These are phyloP conservation scores for Talaromyces atroroseus DNA, from an alignment of 2,329 filamentous ascomycete species.

Conservation along the genomic window DNA sequence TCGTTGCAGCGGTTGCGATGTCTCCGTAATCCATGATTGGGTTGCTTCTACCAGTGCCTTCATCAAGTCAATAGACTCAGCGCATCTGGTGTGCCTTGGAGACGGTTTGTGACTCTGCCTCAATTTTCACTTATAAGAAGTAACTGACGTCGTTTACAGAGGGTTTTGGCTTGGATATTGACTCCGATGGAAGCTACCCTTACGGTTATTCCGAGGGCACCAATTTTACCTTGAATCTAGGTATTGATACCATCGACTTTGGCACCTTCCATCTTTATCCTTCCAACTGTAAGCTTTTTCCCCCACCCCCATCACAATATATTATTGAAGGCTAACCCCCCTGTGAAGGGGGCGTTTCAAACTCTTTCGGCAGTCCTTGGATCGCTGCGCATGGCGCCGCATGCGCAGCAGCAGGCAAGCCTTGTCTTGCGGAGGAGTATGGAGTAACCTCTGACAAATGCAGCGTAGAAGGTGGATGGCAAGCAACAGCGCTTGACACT, in stretches of 20 bases:
- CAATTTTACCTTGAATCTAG: conserved; percentile 49
- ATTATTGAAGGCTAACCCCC: background rate
- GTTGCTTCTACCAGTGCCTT: conserved; percentile 54
- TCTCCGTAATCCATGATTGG: conserved; percentile 56
- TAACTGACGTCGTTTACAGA: conserved; percentile 33
- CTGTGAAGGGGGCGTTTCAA: conserved; percentile 28
- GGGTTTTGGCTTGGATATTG: conserved; percentile 47
- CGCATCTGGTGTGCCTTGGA: conserved; percentile 59
- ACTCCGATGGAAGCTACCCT: conserved; percentile 50
- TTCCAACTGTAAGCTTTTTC: conserved; percentile 31
- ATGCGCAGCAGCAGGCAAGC: conserved; percentile 34
- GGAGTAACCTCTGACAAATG: conserved; percentile 27
- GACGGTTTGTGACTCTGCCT: conserved; percentile 38
- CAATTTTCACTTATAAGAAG: background rate
- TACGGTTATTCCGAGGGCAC: conserved; percentile 48
- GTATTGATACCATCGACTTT: conserved; percentile 53
- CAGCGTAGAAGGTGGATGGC: conserved; percentile 28
- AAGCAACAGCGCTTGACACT: conserved; percentile 28
- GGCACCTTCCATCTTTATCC: conserved; percentile 52
- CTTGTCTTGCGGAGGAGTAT: conserved; percentile 40
- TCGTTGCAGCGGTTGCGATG: conserved; percentile 55
- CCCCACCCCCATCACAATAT: background rate
- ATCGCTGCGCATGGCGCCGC: conserved; percentile 41
- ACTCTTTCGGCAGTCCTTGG: conserved; percentile 46
- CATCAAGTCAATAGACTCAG: conserved; percentile 57